phyloP scores from a whole-genome alignment of 305 asterid species.

The Salvia sclarea region DNA sequence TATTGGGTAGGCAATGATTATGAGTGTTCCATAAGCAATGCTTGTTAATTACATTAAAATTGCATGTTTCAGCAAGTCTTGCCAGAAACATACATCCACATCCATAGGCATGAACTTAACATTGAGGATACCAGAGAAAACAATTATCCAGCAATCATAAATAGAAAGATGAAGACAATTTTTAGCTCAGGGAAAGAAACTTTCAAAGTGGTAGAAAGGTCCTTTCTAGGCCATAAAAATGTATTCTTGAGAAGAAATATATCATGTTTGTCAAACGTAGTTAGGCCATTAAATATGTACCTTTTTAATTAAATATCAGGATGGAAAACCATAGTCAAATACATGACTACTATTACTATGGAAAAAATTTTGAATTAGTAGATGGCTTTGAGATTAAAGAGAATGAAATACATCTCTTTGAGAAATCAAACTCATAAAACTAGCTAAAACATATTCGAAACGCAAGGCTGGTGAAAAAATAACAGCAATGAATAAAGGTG shows the following conservation, averaged over 20 bases:
- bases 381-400: background rate
- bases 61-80: background rate
- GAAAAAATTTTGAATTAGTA: background rate
- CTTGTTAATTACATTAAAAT: background rate
- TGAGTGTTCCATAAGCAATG: background rate
- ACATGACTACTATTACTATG: slow-evolving; percentile 8
- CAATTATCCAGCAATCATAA: slow-evolving; percentile 3
- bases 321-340: slow-evolving; percentile 13
- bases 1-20: background rate
- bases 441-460: slow-evolving; percentile 18
- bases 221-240: slow-evolving; percentile 11
- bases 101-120: slow-evolving; percentile 3
- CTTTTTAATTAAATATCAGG: background rate
- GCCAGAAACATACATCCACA: background rate
- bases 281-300: background rate
- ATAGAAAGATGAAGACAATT: background rate
- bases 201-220: background rate
- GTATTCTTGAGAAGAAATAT: slow-evolving; percentile 1
- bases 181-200: background rate
- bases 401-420: background rate
- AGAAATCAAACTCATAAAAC: background rate
- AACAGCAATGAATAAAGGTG: slow-evolving; percentile 14
- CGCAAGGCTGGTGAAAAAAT: slow-evolving; percentile 25
- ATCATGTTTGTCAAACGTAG: background rate
- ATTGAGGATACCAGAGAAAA: slow-evolving; percentile 10